Percentiles rank a stretch among this genome's conserved stretches.
Conservation (phyloP, 805 yeast species). For the Priceomyces medius region DNA sequence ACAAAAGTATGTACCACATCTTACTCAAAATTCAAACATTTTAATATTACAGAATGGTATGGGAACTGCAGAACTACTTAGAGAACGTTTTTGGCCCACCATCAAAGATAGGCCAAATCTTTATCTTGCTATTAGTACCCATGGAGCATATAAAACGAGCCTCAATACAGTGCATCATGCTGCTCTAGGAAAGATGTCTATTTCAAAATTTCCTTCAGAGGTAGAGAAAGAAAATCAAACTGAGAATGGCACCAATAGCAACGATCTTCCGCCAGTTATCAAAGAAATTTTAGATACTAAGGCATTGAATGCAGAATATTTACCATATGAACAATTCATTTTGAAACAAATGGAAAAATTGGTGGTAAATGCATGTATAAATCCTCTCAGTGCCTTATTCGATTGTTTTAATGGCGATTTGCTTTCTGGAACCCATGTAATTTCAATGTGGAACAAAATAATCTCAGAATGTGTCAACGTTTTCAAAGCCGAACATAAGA, state of each 20-base stretch:
- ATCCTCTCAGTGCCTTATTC: constrained; percentile 75
- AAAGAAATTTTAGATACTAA: constrained; percentile 21
- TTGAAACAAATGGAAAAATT: constrained; percentile 71
- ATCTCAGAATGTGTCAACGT: constrained; percentile 47
- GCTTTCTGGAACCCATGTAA: constrained; percentile 34
- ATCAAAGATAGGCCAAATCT: constrained; percentile 50
- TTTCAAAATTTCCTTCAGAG: constrained; percentile 54
- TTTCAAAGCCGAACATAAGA: constrained; percentile 30
- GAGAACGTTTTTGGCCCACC: constrained; percentile 54
- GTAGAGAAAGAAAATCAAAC: background rate
- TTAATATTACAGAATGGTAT: constrained; percentile 83
- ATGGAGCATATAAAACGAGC: constrained; percentile 65
- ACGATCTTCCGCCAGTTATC: constrained; percentile 19
- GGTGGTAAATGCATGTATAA: constrained; percentile 77
- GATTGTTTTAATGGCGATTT: constrained; percentile 80
- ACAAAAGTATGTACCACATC: constrained; percentile 47
- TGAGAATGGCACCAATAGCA: background rate
- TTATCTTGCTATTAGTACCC: constrained; percentile 76
- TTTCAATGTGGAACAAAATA: constrained; percentile 37
- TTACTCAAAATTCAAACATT: constrained; percentile 53
- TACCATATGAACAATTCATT: constrained; percentile 44
- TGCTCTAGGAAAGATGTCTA: constrained; percentile 63
- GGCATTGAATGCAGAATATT: constrained; percentile 25
- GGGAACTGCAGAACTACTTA: constrained; percentile 61
- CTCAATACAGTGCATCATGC: constrained; percentile 51